phyloP scores from a whole-genome alignment of 345 rosid species.

The Kandelia obovata region DNA sequence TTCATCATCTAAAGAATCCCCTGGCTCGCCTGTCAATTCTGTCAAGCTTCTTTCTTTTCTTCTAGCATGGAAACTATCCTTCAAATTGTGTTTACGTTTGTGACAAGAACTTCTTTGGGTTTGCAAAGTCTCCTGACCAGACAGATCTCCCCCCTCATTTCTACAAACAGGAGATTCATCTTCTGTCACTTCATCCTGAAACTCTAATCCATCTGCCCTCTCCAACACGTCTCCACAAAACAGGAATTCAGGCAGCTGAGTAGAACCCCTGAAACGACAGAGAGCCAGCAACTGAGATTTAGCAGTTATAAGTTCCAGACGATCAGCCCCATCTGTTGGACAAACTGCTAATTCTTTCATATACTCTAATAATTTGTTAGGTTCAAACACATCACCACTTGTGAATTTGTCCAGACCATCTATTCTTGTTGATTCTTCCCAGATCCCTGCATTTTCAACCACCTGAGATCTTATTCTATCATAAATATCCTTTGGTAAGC shows the following conservation, averaged over 20 bases:
- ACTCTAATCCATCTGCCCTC: constrained; percentile 21
- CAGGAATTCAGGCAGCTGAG: constrained; percentile 46
- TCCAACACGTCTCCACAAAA: constrained; percentile 35
- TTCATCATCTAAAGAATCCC: constrained; percentile 47
- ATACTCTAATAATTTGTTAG: constrained; percentile 44
- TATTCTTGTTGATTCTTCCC: constrained; percentile 34
- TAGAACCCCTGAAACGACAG: constrained; percentile 47
- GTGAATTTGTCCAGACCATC: constrained; percentile 30
- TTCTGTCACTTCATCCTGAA: constrained; percentile 23
- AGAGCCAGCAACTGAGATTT: constrained; percentile 57
- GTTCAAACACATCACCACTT: constrained; percentile 36
- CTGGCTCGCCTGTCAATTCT: constrained; percentile 47
- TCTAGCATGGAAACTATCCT: constrained; percentile 38
- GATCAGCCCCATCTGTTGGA: constrained; percentile 45
- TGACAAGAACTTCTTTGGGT: constrained; percentile 33
- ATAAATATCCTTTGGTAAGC: constrained; percentile 37
- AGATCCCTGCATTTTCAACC: constrained; percentile 59
- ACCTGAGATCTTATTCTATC: constrained; percentile 42
- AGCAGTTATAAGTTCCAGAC: constrained; percentile 50
- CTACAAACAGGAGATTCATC: constrained; percentile 10
- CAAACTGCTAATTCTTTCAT: constrained; percentile 51
- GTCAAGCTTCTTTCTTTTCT: constrained; percentile 54
- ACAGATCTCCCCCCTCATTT: constrained; percentile 24
- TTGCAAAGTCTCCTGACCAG: constrained; percentile 22
- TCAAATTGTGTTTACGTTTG: constrained; percentile 69